These are phyloP conservation scores for Phytomonas francai DNA, from an alignment of 208 protist species.

Conservation along the genomic window DNA sequence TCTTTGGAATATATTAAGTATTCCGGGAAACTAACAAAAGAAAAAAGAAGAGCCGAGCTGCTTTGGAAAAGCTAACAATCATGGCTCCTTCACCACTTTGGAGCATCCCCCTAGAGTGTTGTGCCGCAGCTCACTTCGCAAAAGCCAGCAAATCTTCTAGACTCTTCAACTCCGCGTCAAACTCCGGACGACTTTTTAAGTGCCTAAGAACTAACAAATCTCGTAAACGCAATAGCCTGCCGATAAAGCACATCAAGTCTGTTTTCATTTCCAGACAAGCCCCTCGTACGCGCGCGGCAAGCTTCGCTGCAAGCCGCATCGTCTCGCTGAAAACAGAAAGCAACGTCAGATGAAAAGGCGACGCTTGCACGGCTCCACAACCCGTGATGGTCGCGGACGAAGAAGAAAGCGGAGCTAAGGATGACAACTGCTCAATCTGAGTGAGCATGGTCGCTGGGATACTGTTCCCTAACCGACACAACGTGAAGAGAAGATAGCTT, in stretches of 20 bases:
- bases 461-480: slow-evolving; percentile 23
- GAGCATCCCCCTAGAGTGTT: neutral
- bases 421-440: neutral
- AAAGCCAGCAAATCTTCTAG: slow-evolving; percentile 27
- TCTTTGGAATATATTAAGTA: neutral
- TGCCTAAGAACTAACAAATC: slow-evolving; percentile 5
- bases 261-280: slow-evolving; percentile 38
- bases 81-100: neutral
- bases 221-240: slow-evolving; percentile 20
- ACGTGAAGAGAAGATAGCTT: slow-evolving; percentile 21
- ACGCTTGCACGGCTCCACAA: slow-evolving; percentile 2
- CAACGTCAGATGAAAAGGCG: neutral
- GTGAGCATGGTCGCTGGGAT: slow-evolving; percentile 10
- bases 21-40: neutral
- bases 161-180: slow-evolving; percentile 15
- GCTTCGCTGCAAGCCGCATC: slow-evolving; percentile 10
- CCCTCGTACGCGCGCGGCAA: slow-evolving; percentile 23
- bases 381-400: neutral
- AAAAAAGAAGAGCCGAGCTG: neutral
- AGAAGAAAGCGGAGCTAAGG: neutral
- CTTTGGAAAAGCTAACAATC: neutral
- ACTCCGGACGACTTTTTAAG: slow-evolving; percentile 20
- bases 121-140: slow-evolving; percentile 12
- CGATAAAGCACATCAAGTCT: slow-evolving; percentile 34
- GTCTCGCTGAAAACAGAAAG: neutral